phyloP scores from a whole-genome alignment of 257 asterid species.

The Salvia rosmarinus region DNA sequence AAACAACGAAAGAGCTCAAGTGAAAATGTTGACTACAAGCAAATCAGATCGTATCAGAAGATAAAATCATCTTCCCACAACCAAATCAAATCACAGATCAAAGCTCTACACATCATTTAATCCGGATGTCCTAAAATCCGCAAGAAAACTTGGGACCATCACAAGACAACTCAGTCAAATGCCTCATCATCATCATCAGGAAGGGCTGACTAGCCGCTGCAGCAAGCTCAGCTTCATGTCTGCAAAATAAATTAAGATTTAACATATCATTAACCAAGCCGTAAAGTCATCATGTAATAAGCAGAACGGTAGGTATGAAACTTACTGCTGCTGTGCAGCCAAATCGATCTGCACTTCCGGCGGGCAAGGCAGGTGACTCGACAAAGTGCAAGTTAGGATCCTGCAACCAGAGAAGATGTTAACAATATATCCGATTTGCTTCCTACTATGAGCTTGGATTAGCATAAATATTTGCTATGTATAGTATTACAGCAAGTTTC shows the following conservation, averaged over 20 bases:
- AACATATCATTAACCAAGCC: not conserved
- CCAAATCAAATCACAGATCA: slow-evolving; percentile 31
- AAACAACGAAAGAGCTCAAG: not conserved
- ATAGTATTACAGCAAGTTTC: slow-evolving; percentile 69
- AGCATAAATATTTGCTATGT: not conserved
- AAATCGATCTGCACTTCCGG: slow-evolving; percentile 89
- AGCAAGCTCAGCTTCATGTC: slow-evolving; percentile 67
- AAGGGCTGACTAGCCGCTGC: slow-evolving; percentile 69
- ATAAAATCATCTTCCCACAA: slow-evolving; percentile 37
- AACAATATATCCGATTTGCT: not conserved
- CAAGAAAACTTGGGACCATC: slow-evolving; percentile 22
- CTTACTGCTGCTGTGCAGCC: slow-evolving; percentile 70
- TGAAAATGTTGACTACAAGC: slow-evolving; percentile 23
- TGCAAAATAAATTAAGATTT: slow-evolving; percentile 27
- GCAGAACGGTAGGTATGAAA: too few species aligned
- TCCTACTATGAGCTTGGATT: not conserved
- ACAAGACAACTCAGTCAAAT: slow-evolving; percentile 48
- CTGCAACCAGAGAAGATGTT: slow-evolving; percentile 35
- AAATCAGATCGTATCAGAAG: slow-evolving; percentile 33
- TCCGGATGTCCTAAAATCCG: slow-evolving; percentile 33
- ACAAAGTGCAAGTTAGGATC: slow-evolving; percentile 80
- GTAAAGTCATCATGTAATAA: too few species aligned
- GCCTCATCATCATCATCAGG: slow-evolving; percentile 80
- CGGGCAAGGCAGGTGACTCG: slow-evolving; percentile 85
- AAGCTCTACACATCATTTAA: slow-evolving; percentile 30